phyloP scores from a whole-genome alignment of 2,329 filamentous ascomycete species.

The Xylaria digitata region DNA sequence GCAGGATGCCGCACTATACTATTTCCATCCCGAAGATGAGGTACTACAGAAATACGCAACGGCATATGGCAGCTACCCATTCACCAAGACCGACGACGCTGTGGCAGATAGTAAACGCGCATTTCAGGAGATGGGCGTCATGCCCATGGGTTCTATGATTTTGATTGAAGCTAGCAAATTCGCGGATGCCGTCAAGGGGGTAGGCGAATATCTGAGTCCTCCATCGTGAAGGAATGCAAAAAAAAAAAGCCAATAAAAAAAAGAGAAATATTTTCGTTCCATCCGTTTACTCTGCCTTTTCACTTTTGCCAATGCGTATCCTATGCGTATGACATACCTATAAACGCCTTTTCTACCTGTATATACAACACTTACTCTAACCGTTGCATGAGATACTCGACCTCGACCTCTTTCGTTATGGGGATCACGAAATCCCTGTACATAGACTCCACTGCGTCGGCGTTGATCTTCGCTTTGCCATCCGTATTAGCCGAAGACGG shows the following conservation, averaged over 20 bases:
- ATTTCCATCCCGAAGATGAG: constrained; percentile 97
- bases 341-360: constrained; percentile 27
- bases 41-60: constrained; percentile 80
- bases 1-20: constrained; percentile 74
- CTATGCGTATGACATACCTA: constrained; percentile 28
- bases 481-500: constrained; percentile 71
- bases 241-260: constrained; percentile 3
- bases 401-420: constrained; percentile 96
- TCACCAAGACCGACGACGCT: constrained; percentile 82
- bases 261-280: constrained; percentile 19
- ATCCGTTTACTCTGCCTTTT: constrained; percentile 5
- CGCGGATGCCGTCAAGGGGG: constrained; percentile 77
- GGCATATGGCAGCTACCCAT: constrained; percentile 77
- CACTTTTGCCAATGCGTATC: constrained; percentile 23
- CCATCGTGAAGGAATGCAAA: constrained; percentile 55
- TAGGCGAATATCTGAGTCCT: constrained; percentile 77
- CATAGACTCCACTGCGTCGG: constrained; percentile 89
- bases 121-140: constrained; percentile 93
- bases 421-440: constrained; percentile 95
- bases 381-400: constrained; percentile 97
- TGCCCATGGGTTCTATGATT: constrained; percentile 84
- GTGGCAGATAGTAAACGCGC: constrained; percentile 91
- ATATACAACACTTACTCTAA: constrained; percentile 60
- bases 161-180: constrained; percentile 86
- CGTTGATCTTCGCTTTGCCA: constrained; percentile 84